Base-by-base conservation (phyloP, 2,329 filamentous ascomycete species). In the Trichophyton verrucosum region DNA sequence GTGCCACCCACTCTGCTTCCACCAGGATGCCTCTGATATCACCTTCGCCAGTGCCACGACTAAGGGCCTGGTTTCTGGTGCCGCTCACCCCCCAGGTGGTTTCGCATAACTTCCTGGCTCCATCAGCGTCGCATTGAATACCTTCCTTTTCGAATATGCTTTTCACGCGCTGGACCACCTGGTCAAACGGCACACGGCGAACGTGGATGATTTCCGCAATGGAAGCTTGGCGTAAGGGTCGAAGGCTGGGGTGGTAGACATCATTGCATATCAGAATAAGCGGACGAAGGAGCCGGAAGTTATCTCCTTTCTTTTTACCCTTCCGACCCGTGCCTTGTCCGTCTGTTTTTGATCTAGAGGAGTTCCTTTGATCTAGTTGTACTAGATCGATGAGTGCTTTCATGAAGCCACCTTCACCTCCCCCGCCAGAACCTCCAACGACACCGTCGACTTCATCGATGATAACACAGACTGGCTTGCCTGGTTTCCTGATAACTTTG, bases 361-460 rank as follows among this genome's bases (percentile, higher is more conserved):
- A 81, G 67, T 96, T 96, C 75, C 86, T 91, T 73, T 96, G 89
- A 68, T 97, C 94, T 9, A 89, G 78, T 55, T 87, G 78, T 53
- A 97, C 86, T 3, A 99, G 80, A 67, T 99, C 94, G 64, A 99
- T 92, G 62, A 99, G 76, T 1, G 94, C 94, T 71, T 91, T 96
- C 74, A 99, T 86, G 66, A 99, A 99, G 0, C 94, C 94, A 58
- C 92, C 92, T 71, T 99, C 94, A 30, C 86, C 85, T 24, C 78
- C 81, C 36, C 80, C 78, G 3, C 87, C 86, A 57, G 87, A 86
- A 9, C 92, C 91, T 22, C 87, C 81, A 1, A 95, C 90, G 0
- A 95, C 94, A 46, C 94, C 94, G 70, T 99, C 94, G 0, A 97
- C 94, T 74, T 99, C 94, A 69, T 99, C 94, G 0, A 99, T 90